Evolutionary conservation across 1,284 basidiomycete genomes (phyloP).

Genomic region (Heterobasidion occidentale): DNA sequence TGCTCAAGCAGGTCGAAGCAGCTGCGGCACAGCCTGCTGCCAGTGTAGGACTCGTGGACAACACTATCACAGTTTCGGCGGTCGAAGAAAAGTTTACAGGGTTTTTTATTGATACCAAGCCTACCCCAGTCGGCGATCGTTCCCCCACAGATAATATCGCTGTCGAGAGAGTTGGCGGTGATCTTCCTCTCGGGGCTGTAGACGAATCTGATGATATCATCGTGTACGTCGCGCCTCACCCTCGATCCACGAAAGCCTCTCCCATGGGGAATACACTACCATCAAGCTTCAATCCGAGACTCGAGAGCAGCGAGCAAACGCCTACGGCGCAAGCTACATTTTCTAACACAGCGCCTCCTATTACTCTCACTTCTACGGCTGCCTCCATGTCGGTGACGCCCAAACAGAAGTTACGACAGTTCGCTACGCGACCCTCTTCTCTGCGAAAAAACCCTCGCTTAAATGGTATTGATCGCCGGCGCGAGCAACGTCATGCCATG

Average conservation of each 20-base stretch:
- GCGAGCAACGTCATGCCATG: conserved; percentile 7
- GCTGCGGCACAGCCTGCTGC: conserved; percentile 9
- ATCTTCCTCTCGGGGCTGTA: conserved; percentile 2
- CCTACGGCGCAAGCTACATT: not conserved
- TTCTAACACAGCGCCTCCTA: not conserved
- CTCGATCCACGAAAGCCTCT: conserved; percentile 14
- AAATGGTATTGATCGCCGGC: conserved; percentile 21
- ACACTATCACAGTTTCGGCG: conserved; percentile 4
- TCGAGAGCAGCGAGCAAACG: not conserved
- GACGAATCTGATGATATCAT: conserved; percentile 31
- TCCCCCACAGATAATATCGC: conserved; percentile 1
- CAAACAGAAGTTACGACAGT: not conserved
- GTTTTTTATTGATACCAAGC: conserved; percentile 24
- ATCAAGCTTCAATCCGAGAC: not conserved
- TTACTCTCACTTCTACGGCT: conserved; percentile 8
- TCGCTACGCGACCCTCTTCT: conserved; percentile 7
- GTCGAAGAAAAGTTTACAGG: conserved; percentile 34
- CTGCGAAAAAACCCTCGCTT: conserved; percentile 19
- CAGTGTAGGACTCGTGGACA: not conserved
- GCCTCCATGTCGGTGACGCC: conserved; percentile 1
- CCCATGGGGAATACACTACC: not conserved
- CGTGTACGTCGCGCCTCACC: conserved; percentile 33
- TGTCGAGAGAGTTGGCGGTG: conserved; percentile 10
- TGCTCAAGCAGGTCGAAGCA: conserved; percentile 30
- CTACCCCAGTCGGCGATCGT: conserved; percentile 8